phyloP scores from a whole-genome alignment of 1,284 basidiomycete species.

The Cryptococcus floricola region DNA sequence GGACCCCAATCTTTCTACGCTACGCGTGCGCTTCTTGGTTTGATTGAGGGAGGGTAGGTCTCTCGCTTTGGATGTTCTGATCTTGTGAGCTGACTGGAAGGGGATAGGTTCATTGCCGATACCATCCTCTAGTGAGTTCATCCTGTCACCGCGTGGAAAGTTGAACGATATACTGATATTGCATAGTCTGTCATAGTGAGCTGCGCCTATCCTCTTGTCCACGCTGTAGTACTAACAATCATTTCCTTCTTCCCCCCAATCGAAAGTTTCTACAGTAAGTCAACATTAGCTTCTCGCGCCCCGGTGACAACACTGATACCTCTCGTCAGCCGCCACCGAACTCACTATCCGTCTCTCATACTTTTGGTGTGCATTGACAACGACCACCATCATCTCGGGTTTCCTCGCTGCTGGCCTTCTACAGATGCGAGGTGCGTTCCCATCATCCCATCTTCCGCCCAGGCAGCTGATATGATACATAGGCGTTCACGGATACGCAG shows the following conservation, averaged over 20 bases:
- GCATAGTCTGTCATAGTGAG: no score
- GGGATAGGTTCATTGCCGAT: slow-evolving; percentile 47
- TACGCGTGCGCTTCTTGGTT: slow-evolving; percentile 42
- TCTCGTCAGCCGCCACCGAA: slow-evolving; percentile 21
- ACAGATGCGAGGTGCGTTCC: slow-evolving; percentile 24
- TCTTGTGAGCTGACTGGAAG: neutral
- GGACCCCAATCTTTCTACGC: slow-evolving; percentile 35
- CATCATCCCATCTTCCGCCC: slow-evolving; percentile 3
- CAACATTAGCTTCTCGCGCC: no score
- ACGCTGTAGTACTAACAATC: no score
- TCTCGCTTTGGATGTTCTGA: neutral
- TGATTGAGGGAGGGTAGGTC: slow-evolving; percentile 35
- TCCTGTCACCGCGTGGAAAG: no score
- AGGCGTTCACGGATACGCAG: slow-evolving; percentile 29
- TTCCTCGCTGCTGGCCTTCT: slow-evolving; percentile 44
- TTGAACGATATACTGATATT: no score
- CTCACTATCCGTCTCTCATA: slow-evolving; percentile 45
- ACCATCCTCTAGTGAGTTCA: slow-evolving; percentile 17
- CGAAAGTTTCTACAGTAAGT: no score
- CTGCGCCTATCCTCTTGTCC: no score
- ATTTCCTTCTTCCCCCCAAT: no score
- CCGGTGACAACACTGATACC: no score
- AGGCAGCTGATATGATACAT: slow-evolving; percentile 4
- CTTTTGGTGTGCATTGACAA: slow-evolving; percentile 43
- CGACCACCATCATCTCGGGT: slow-evolving; percentile 30